Evolutionary conservation across 305 asterid genomes (phyloP).

Genomic region (Andrographis paniculata): DNA sequence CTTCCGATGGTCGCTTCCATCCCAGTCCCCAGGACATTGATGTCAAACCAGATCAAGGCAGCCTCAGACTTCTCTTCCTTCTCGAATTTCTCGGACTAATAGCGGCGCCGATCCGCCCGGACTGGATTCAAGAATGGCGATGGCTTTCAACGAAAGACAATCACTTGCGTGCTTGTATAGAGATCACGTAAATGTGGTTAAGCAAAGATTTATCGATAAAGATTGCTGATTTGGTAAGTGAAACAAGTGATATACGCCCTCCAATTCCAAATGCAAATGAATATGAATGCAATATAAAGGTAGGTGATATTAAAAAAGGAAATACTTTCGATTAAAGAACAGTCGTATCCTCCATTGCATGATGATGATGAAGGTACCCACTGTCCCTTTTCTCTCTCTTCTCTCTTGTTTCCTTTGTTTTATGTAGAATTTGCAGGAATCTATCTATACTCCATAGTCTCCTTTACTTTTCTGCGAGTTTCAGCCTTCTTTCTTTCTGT

Average conservation of each 20-base stretch:
- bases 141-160: conserved; percentile 12
- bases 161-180: neutral
- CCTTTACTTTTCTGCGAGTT: too few relatives aligned
- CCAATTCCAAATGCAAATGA: too few relatives aligned
- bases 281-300: too few relatives aligned
- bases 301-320: too few relatives aligned
- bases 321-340: too few relatives aligned
- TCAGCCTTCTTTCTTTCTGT: too few relatives aligned
- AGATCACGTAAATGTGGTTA: conserved; percentile 10
- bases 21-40: conserved; percentile 98
- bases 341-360: too few relatives aligned
- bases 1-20: conserved; percentile 91
- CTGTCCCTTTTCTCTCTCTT: too few relatives aligned
- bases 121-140: conserved; percentile 21
- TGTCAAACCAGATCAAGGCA: conserved; percentile 26
- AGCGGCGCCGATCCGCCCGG: conserved; percentile 18
- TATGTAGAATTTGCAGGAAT: too few relatives aligned
- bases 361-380: too few relatives aligned
- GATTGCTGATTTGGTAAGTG: neutral
- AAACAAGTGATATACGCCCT: neutral
- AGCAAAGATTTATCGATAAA: neutral
- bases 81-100: conserved; percentile 10
- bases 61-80: conserved; percentile 3
- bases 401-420: too few relatives aligned
- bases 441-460: too few relatives aligned